Conservation (phyloP, 2,329 filamentous ascomycete genomes). For the Neofusicoccum ribis region DNA sequence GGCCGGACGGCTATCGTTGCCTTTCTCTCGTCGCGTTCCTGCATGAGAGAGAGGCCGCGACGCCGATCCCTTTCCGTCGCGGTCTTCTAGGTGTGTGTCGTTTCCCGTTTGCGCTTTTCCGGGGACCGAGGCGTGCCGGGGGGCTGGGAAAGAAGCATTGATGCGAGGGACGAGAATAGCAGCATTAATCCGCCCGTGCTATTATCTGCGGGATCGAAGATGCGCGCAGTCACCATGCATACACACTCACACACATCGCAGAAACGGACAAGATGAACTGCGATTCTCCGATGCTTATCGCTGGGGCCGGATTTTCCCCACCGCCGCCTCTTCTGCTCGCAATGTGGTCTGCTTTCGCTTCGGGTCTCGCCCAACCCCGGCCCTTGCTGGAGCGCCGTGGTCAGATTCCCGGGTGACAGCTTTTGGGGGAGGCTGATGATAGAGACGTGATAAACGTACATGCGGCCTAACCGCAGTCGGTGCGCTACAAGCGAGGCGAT, state of each 20-base stretch:
- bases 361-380: too few relatives aligned
- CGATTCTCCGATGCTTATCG: not conserved
- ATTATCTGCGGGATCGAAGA: not conserved
- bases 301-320: not conserved
- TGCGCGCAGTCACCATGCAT: not conserved
- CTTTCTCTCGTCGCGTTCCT: not conserved
- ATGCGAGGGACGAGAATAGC: not conserved
- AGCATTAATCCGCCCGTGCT: not conserved
- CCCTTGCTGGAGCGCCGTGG: too few relatives aligned
- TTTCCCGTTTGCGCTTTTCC: not conserved
- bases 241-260: not conserved
- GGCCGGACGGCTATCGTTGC: not conserved
- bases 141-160: not conserved
- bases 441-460: not conserved
- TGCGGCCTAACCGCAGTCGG: not conserved
- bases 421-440: not conserved
- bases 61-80: not conserved
- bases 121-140: not conserved
- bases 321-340: too few relatives aligned
- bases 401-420: too few relatives aligned
- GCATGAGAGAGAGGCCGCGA: not conserved
- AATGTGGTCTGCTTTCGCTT: too few relatives aligned
- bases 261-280: not conserved
- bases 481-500: not conserved
- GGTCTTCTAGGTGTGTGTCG: not conserved